Base-by-base conservation (phyloP, 768 basidiomycete genomes). In the Leccinum barrowsii region DNA sequence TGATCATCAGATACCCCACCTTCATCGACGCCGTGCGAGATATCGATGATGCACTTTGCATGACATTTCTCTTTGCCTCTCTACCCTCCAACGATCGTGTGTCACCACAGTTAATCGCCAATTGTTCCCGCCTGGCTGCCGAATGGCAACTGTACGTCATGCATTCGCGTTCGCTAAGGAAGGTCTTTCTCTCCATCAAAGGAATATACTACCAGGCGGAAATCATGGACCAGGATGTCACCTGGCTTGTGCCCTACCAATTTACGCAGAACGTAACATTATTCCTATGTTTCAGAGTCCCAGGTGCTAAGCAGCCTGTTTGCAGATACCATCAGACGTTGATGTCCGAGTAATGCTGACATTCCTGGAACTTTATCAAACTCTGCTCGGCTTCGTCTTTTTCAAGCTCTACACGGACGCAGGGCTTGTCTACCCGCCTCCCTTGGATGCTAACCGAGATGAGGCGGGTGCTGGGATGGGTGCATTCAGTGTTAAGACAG, bases 81-180 rank as follows among this genome's bases (percentile, higher is more conserved):
- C 81, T 99, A 13, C 96, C 96, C 37, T 89, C 92, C n/a, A 87
- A 85, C 65, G 80, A 85, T 60, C 85, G 88, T 30, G 79, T 98
- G 22, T 86, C 94, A 3, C 78, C 90, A 2, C 84, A 90, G 50
- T 82, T 97, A 62, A 84, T 96, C 53, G 86, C 93, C 69, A 96
- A 95, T 70, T 98, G 97, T 73, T 80, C 88, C 28, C 86, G 92
- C 50, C 81, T 99, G 34, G 84, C 93, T 7, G 85, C 93, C 19
- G 94, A 99, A 79, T 99, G 96, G 96, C 93, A 98, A 73, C 78
- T 98, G 30, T 99, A 94, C 75, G 81, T 95, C 40, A 92, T 98
- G 85, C 90, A 93, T 68, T 85, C 91, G 1, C 83, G 80, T 59
- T 81, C 89, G 13, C 80, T 98, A 42, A 85, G 89, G 54, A 97